Percentiles rank a stretch among this genome's conserved stretches.
These are phyloP conservation scores for Inosperma sp. DNA, from an alignment of 768 basidiomycete genomes.

Conservation along the genomic window DNA sequence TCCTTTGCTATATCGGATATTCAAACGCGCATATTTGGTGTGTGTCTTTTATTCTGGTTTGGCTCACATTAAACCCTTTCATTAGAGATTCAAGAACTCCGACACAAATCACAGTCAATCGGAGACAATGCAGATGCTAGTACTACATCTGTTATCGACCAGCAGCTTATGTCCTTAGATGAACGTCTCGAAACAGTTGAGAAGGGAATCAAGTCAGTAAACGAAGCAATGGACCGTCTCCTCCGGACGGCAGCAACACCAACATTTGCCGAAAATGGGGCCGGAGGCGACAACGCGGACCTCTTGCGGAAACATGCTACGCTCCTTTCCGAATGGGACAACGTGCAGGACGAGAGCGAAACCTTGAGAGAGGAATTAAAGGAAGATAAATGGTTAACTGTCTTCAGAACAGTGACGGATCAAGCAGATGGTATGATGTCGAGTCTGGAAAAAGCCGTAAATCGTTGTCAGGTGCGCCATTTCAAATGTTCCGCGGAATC, in stretches of 20 bases:
- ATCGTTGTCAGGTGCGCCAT: conserved; percentile 70
- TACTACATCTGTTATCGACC: conserved; percentile 71
- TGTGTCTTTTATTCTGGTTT: conserved; percentile 4
- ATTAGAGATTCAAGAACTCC: conserved; percentile 86
- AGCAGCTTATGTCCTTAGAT: conserved; percentile 73
- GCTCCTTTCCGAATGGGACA: conserved; percentile 74
- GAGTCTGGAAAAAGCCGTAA: conserved; percentile 88
- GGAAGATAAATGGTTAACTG: conserved; percentile 95
- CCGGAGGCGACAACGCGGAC: conserved; percentile 39
- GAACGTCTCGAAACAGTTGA: conserved; percentile 72
- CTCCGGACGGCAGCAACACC: conserved; percentile 46
- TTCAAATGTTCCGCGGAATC: conserved; percentile 9
- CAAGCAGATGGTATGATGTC: conserved; percentile 99
- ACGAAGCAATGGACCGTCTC: conserved; percentile 60
- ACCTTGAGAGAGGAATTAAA: conserved; percentile 87
- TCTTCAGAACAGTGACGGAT: conserved; percentile 89
- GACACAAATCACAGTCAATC: conserved; percentile 75
- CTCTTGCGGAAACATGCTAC: conserved; percentile 72
- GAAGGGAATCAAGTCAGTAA: conserved; percentile 65
- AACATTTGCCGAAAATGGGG: conserved; percentile 36
- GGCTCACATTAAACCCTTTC: not conserved
- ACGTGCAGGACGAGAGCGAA: conserved; percentile 73
- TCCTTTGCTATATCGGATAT: conserved; percentile 86
- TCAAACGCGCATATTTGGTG: conserved; percentile 89
- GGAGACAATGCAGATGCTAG: conserved; percentile 48